Evolutionary conservation across 352 stramenopile species (phyloP).

Genomic region (Phytophthora nicotianae): DNA sequence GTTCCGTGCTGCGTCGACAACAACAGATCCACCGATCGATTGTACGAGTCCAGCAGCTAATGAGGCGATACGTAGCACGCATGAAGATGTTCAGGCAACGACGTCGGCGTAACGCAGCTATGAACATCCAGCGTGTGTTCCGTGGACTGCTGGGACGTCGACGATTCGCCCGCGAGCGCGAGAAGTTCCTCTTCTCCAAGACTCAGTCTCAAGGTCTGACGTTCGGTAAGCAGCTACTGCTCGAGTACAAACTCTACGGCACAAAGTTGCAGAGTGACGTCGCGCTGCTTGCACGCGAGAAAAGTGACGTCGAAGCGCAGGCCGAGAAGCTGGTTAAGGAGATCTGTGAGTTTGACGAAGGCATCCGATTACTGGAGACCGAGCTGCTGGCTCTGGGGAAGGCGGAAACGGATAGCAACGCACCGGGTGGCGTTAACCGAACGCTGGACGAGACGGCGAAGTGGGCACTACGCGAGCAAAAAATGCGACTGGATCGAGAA

Average conservation of each 20-base stretch:
- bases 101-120: constrained; percentile 58
- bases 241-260: constrained; percentile 95
- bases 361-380: constrained; percentile 88
- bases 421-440: constrained; percentile 21
- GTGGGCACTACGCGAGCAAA: constrained; percentile 91
- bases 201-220: constrained; percentile 94
- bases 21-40: constrained; percentile 58
- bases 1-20: constrained; percentile 59
- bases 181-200: constrained; percentile 95
- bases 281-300: constrained; percentile 89
- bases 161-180: constrained; percentile 83
- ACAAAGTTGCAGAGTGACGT: constrained; percentile 95
- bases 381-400: constrained; percentile 94
- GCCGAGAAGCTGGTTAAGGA: constrained; percentile 91
- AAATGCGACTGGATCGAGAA: constrained; percentile 94
- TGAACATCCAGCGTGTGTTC: constrained; percentile 89
- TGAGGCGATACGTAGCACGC: constrained; percentile 68
- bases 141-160: constrained; percentile 86
- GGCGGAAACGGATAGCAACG: constrained; percentile 89
- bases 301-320: constrained; percentile 86
- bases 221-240: constrained; percentile 95
- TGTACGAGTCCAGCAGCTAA: constrained; percentile 80
- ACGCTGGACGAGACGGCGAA: constrained; percentile 87
- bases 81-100: constrained; percentile 56
- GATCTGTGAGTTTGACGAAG: constrained; percentile 95